A percentile compares a stretch with the other conserved stretches of the same genome.
Conservation (phyloP, 2,329 filamentous ascomycete genomes). For the Pseudocercospora cruenta region DNA sequence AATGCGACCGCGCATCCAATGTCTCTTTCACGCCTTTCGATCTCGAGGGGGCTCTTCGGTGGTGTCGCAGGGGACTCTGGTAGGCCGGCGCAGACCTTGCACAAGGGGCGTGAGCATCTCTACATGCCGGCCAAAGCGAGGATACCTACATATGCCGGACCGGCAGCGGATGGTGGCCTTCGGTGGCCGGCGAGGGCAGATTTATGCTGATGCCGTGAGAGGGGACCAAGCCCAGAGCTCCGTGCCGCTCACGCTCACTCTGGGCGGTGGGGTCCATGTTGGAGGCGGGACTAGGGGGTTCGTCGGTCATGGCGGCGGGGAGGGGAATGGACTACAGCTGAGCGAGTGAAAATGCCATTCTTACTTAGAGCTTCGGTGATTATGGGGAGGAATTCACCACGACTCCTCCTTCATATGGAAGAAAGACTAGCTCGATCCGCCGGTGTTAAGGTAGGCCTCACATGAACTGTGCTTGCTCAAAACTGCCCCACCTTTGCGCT, state of each 20-base stretch:
- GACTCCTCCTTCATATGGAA: constrained; percentile 11
- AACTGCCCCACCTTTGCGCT: neutral
- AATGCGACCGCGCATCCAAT: constrained; percentile 84
- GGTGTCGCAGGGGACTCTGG: constrained; percentile 67
- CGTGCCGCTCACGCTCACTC: constrained; percentile 22
- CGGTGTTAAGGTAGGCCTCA: neutral
- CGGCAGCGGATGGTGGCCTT: constrained; percentile 37
- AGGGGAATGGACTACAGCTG: constrained; percentile 2
- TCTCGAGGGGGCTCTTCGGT: constrained; percentile 63
- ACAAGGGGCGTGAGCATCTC: constrained; percentile 31
- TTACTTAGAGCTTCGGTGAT: neutral
- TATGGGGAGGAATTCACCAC: neutral
- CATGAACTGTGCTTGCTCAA: neutral
- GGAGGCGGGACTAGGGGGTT: constrained; percentile 2
- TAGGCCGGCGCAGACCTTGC: constrained; percentile 61
- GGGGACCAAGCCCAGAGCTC: constrained; percentile 43
- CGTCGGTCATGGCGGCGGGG: constrained; percentile 21
- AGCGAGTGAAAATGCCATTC: constrained; percentile 12
- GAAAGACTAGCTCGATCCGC: neutral
- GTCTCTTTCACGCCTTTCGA: constrained; percentile 79
- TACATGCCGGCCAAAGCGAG: constrained; percentile 12
- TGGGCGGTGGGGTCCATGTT: constrained; percentile 12
- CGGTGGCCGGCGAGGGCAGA: constrained; percentile 44
- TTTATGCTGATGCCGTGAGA: constrained; percentile 52
- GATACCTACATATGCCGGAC: constrained; percentile 56